These are phyloP conservation scores for Aphanocladium album DNA, from an alignment of 2,329 filamentous ascomycete species.

Conservation along the genomic window DNA sequence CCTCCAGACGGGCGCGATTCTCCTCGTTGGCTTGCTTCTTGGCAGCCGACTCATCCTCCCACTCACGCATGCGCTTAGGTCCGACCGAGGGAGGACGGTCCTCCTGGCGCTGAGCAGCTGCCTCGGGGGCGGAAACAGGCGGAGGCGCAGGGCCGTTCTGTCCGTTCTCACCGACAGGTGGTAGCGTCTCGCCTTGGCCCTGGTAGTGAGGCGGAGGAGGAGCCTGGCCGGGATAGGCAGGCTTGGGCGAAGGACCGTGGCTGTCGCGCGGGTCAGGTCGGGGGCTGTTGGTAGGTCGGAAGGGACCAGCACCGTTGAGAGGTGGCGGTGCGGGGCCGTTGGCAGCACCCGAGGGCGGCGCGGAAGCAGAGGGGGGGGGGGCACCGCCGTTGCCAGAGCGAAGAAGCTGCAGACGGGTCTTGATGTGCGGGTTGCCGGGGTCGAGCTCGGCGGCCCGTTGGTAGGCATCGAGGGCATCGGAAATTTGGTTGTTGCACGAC, in stretches of 20 bases:
- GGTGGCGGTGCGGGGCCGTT: slow-evolving; percentile 32
- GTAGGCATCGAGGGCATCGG: slow-evolving; percentile 92
- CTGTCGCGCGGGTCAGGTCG: slow-evolving; percentile 72
- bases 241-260: slow-evolving; percentile 83
- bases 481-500: slow-evolving; percentile 98
- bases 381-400: slow-evolving; percentile 73
- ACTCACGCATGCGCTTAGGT: slow-evolving; percentile 83
- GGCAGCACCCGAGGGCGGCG: slow-evolving; percentile 28
- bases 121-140: slow-evolving; percentile 52
- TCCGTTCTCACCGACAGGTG: slow-evolving; percentile 56
- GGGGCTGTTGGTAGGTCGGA: slow-evolving; percentile 67
- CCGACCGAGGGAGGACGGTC: slow-evolving; percentile 76
- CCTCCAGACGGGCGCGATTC: slow-evolving; percentile 78
- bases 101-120: slow-evolving; percentile 54
- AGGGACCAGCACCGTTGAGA: slow-evolving; percentile 59
- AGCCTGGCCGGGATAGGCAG: slow-evolving; percentile 75
- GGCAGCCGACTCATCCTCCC: slow-evolving; percentile 74
- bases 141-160: slow-evolving; percentile 46
- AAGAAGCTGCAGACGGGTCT: slow-evolving; percentile 83
- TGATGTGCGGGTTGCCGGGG: slow-evolving; percentile 90
- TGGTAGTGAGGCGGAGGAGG: slow-evolving; percentile 50
- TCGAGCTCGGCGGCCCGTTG: slow-evolving; percentile 92
- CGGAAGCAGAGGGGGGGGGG: slow-evolving; percentile 48
- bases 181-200: slow-evolving; percentile 61
- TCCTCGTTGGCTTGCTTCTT: slow-evolving; percentile 92